Evolutionary conservation across 2,329 filamentous ascomycete species (phyloP).

Genomic region (Ustulina deusta): DNA sequence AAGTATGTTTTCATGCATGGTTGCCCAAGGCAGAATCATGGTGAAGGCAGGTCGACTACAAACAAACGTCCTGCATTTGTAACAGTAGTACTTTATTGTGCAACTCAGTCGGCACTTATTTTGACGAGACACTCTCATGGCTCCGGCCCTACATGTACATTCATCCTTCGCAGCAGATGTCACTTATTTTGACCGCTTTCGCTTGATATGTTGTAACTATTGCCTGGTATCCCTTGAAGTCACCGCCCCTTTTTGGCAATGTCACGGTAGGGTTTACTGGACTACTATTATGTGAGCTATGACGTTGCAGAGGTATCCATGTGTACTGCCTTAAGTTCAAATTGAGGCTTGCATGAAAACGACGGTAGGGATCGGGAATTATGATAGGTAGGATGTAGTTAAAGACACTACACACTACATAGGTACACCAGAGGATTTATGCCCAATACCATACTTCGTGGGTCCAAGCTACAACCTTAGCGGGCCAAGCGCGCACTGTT

Average conservation of each 20-base stretch:
- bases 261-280: background rate
- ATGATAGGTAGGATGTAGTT: background rate
- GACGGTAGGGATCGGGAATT: too few species aligned
- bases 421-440: background rate
- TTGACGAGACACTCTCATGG: background rate
- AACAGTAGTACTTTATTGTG: background rate
- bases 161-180: background rate
- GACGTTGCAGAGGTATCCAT: background rate
- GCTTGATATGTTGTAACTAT: background rate
- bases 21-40: slow-evolving; percentile 21
- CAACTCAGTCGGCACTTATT: background rate
- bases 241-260: background rate
- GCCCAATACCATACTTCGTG: too few species aligned
- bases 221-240: background rate
- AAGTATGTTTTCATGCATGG: slow-evolving; percentile 3
- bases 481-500: background rate
- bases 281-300: background rate
- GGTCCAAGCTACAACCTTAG: background rate
- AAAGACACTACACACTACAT: background rate
- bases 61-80: background rate
- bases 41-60: background rate
- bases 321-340: background rate
- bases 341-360: background rate
- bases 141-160: background rate
- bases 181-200: background rate